Percentiles rank a stretch among this genome's conserved stretches.
Evolutionary conservation across 352 stramenopile species (phyloP).

Genomic region (Phytophthora citrophthora): DNA sequence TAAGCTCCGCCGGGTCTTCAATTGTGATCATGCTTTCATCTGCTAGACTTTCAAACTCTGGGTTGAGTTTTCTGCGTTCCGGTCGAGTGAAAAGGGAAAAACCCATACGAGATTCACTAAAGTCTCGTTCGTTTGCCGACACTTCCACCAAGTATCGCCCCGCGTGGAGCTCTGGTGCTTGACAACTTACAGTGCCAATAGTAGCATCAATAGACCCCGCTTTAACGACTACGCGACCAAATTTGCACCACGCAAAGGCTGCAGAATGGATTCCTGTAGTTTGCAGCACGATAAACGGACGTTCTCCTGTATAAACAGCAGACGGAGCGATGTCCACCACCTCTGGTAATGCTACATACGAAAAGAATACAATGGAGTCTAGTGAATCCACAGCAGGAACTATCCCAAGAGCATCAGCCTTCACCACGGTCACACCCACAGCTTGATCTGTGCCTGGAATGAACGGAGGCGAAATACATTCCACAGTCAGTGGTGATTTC

Average conservation of each 20-base stretch:
- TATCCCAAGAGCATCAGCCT: slow-evolving; percentile 9
- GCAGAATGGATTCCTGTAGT: slow-evolving; percentile 16
- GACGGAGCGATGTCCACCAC: slow-evolving; percentile 31
- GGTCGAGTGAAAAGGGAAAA: slow-evolving; percentile 18
- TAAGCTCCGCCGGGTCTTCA: background rate
- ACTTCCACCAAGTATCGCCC: slow-evolving; percentile 41
- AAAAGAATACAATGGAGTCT: slow-evolving; percentile 37
- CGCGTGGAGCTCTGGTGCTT: slow-evolving; percentile 9
- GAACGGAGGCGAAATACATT: slow-evolving; percentile 40
- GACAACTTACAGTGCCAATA: slow-evolving; percentile 22
- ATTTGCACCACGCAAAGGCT: slow-evolving; percentile 41
- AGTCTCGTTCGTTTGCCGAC: slow-evolving; percentile 53
- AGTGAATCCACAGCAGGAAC: background rate
- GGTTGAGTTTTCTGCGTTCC: background rate
- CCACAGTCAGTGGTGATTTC: slow-evolving; percentile 9
- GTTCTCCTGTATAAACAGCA: slow-evolving; percentile 15
- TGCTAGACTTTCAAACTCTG: background rate
- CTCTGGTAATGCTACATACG: slow-evolving; percentile 39
- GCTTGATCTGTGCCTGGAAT: slow-evolving; percentile 12
- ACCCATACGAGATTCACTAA: slow-evolving; percentile 37
- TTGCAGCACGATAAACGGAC: slow-evolving; percentile 31
- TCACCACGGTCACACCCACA: slow-evolving; percentile 38
- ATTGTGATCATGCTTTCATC: slow-evolving; percentile 3
- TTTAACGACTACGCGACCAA: slow-evolving; percentile 37
- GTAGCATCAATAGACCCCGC: slow-evolving; percentile 1